Conservation (phyloP, 2,329 filamentous ascomycete genomes). For the Colletotrichum sp. region DNA sequence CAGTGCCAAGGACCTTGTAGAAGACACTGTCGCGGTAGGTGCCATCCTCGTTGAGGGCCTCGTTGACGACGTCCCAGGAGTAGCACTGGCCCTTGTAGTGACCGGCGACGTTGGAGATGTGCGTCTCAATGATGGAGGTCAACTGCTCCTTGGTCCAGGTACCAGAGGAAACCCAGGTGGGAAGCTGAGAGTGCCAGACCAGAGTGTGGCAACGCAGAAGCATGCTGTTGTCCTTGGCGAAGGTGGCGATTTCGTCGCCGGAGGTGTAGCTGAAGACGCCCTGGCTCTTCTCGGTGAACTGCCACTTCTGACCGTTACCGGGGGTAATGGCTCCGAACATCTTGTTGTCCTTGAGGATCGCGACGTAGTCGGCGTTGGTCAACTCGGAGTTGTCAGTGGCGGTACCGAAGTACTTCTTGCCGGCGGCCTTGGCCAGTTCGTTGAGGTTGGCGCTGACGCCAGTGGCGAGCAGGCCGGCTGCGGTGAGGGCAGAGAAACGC, state of each 20-base stretch:
- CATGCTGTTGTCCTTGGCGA: conserved; percentile 18
- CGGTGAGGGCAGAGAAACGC: conserved; percentile 14
- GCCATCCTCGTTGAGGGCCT: conserved; percentile 50
- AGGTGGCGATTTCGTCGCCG: conserved; percentile 61
- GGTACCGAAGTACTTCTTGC: conserved; percentile 64
- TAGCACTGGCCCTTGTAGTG: conserved; percentile 53
- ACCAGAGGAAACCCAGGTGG: conserved; percentile 45
- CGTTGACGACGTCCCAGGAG: conserved; percentile 60
- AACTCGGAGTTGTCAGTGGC: conserved; percentile 62
- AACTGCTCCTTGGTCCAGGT: conserved; percentile 42
- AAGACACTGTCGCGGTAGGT: conserved; percentile 41
- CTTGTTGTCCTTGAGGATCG: conserved; percentile 60
- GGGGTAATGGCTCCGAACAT: conserved; percentile 71
- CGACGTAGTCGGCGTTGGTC: conserved; percentile 58
- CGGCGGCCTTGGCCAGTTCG: conserved; percentile 29
- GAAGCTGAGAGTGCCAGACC: conserved; percentile 48
- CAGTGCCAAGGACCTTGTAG: conserved; percentile 46
- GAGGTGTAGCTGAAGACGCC: conserved; percentile 62
- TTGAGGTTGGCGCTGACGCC: conserved; percentile 38
- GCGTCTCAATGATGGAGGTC: conserved; percentile 50
- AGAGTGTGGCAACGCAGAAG: conserved; percentile 57
- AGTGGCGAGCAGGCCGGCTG: conserved; percentile 18
- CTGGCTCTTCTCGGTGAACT: conserved; percentile 62
- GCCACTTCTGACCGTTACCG: conserved; percentile 70
- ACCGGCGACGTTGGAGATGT: conserved; percentile 50